Evolutionary conservation across 2,329 filamentous ascomycete species (phyloP).

Genomic region (Penicillium brasilianum): DNA sequence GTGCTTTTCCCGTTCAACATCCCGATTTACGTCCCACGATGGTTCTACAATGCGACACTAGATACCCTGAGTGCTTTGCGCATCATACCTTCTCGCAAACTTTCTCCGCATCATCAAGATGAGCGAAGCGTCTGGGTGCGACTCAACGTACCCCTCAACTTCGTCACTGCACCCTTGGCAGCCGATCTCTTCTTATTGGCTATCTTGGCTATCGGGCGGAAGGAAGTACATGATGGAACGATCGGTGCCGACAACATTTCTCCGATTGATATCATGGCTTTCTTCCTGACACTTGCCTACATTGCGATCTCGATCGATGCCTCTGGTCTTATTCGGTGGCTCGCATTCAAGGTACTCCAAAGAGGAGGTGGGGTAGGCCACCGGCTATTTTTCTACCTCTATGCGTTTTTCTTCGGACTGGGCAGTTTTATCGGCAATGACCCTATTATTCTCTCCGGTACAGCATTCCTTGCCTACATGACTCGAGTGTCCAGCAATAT

Average conservation of each 20-base stretch:
- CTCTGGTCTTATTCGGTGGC: slow-evolving; percentile 71
- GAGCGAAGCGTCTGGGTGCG: slow-evolving; percentile 52
- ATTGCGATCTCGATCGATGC: slow-evolving; percentile 79
- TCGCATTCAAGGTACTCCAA: slow-evolving; percentile 72
- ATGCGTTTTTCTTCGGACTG: slow-evolving; percentile 71
- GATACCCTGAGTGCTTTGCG: slow-evolving; percentile 54
- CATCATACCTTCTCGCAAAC: slow-evolving; percentile 56
- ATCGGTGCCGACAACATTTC: slow-evolving; percentile 68
- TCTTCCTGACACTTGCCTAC: slow-evolving; percentile 75
- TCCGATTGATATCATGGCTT: slow-evolving; percentile 74
- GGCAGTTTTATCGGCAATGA: slow-evolving; percentile 76
- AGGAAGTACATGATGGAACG: slow-evolving; percentile 72
- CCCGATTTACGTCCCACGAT: slow-evolving; percentile 64
- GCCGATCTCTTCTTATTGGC: slow-evolving; percentile 74
- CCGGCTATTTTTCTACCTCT: slow-evolving; percentile 73
- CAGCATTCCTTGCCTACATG: slow-evolving; percentile 77
- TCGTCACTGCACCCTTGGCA: slow-evolving; percentile 72
- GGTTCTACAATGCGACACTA: slow-evolving; percentile 53
- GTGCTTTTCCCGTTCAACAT: slow-evolving; percentile 73
- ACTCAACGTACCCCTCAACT: slow-evolving; percentile 68
- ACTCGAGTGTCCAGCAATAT: slow-evolving; percentile 76
- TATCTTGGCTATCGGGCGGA: slow-evolving; percentile 68
- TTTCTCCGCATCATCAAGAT: slow-evolving; percentile 29
- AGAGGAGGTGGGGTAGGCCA: slow-evolving; percentile 71
- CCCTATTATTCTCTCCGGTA: slow-evolving; percentile 75